A percentile compares a stretch with the other conserved stretches of the same genome.
phyloP scores from a whole-genome alignment of 495 filamentous ascomycete species.

The Cryomyces minteri region DNA sequence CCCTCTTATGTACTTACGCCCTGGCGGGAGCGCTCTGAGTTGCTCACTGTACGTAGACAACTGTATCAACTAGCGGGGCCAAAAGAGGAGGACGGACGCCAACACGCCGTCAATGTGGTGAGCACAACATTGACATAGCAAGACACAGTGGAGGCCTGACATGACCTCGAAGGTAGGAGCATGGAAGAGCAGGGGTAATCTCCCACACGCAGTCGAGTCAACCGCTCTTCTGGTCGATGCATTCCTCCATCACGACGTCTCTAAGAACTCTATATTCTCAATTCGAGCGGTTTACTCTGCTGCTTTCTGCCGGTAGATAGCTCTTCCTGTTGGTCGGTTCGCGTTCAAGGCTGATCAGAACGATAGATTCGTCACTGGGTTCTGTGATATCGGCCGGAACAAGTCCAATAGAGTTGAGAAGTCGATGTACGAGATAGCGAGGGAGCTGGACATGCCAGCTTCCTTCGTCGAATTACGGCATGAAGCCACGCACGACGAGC shows the following conservation, averaged over 20 bases:
- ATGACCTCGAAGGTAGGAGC: conserved; percentile 23
- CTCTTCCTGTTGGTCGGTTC: background rate
- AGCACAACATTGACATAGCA: background rate
- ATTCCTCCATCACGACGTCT: conserved; percentile 43
- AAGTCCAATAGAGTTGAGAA: conserved; percentile 36
- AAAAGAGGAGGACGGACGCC: conserved; percentile 2
- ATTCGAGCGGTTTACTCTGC: conserved; percentile 37
- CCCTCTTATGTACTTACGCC: conserved; percentile 62
- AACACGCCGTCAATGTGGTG: conserved; percentile 7
- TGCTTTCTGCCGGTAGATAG: conserved; percentile 37
- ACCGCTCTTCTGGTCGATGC: conserved; percentile 63
- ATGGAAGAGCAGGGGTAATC: conserved; percentile 49
- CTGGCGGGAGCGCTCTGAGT: conserved; percentile 48
- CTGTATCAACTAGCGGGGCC: conserved; percentile 30
- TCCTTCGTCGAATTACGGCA: conserved; percentile 83
- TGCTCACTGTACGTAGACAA: conserved; percentile 44
- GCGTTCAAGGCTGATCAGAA: background rate
- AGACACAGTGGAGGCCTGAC: too few relatives aligned
- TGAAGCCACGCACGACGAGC: conserved; percentile 72
- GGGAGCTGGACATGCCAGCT: conserved; percentile 55
- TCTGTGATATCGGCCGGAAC: conserved; percentile 45
- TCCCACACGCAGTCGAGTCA: conserved; percentile 67
- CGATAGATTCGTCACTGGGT: conserved; percentile 71
- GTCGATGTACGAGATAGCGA: conserved; percentile 70
- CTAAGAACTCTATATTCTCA: conserved; percentile 31